Percentiles rank a stretch among this genome's conserved stretches.
Conservation (phyloP, 257 asterid species). For the Anisodus acutangulus region DNA sequence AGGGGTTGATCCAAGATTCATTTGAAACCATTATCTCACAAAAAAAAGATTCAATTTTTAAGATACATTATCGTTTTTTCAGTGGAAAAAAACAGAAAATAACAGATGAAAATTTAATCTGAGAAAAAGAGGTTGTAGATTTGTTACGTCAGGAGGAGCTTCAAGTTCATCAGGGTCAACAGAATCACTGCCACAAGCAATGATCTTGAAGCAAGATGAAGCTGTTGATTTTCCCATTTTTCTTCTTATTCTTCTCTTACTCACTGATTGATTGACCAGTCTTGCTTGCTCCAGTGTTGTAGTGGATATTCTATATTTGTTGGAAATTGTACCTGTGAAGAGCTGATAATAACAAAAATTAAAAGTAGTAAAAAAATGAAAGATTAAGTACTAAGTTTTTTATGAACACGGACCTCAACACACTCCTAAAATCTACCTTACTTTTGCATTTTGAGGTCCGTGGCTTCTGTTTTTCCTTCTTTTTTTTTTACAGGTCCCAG, state of each 20-base stretch:
- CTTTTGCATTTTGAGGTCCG: conserved; percentile 56
- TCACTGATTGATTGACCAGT: conserved; percentile 20
- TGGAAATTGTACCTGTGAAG: conserved; percentile 46
- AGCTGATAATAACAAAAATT: conserved; percentile 37
- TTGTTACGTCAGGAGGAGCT: conserved; percentile 52
- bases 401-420: conserved; percentile 56
- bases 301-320: conserved; percentile 30
- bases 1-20: background rate
- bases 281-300: conserved; percentile 29
- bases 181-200: conserved; percentile 69
- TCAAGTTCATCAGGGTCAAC: conserved; percentile 67
- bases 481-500: background rate
- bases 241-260: background rate
- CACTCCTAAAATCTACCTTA: conserved; percentile 54
- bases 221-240: conserved; percentile 73
- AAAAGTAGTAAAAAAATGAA: background rate
- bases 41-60: background rate
- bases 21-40: background rate
- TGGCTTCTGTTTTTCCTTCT: background rate
- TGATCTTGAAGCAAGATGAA: conserved; percentile 79
- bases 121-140: background rate
- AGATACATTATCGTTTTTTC: background rate
- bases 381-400: conserved; percentile 8
- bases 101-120: background rate
- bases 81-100: background rate